Base-by-base conservation (phyloP, 2,329 filamentous ascomycete species). In the Alternaria rosae region DNA sequence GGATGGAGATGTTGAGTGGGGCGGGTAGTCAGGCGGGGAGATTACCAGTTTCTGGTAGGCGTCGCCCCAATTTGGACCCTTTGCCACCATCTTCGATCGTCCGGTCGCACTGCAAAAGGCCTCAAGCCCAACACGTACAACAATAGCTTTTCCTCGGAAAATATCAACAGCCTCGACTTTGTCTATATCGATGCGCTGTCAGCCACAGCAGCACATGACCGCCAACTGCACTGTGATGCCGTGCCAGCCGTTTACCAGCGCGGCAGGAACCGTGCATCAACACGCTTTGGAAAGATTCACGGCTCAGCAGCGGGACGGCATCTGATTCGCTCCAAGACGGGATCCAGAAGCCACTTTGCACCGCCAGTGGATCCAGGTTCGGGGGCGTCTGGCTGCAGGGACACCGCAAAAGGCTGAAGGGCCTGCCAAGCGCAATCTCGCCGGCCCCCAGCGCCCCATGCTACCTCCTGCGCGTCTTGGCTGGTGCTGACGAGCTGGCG, bases 361-460 rank as follows among this genome's bases (percentile, higher is more conserved):
- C 54, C 51, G 58, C 58, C 60, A 35, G 53, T 62, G 54, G 59
- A 66, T 66, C 60, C 61, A 65, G 62, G 57, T 51, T 56, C 56
- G 57, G 57, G 57, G 35, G 61, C 60, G 61, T 52, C 51, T 32
- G 57, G 59, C 59, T 53, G 63, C 59, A 53, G 52, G 55, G 56
- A 63, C 59, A 61, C 64, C 51, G 63, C 61, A 59, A 65, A 63
- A 51, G 65, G 59, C 54, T 66, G 54, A 58, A 51, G 65, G 59
- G 54, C 47, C 61, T 61, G 71, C 70, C 68, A 73, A 72, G 70
- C 57, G 57, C 57, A 73, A 73, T 72, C 64, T 73, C 67, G 32
- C 54, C 54, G 59, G 59, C 72, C 67, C 25, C 54, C 54, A 55
- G 59, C 38, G 57, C 48, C 64, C 64, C 59, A 61, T 68, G 58